Conservation (phyloP, 192 early-diverging fungal genomes). For the Powellomyces hirtus region DNA sequence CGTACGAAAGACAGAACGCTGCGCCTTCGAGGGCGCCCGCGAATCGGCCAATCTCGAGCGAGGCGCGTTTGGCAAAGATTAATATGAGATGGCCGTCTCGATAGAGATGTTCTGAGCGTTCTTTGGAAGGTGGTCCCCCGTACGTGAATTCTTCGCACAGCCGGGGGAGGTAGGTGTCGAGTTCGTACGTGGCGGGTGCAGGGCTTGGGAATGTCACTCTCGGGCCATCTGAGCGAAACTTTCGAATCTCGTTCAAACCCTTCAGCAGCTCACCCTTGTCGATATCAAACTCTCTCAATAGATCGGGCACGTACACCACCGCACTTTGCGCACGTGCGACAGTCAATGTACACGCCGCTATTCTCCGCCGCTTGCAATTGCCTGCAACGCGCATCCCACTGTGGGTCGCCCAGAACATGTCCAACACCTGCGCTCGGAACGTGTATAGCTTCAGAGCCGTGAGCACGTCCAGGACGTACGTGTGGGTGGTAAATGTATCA, state of each 20-base stretch:
- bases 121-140: background rate
- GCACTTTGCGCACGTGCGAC: background rate
- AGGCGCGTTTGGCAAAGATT: background rate
- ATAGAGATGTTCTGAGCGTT: no score
- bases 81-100: background rate
- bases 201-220: background rate
- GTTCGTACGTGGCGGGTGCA: background rate
- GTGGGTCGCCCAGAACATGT: background rate
- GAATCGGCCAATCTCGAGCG: background rate
- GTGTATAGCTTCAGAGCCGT: background rate
- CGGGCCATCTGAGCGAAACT: no score
- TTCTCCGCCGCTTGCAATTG: no score
- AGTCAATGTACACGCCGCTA: background rate
- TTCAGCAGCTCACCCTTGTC: background rate
- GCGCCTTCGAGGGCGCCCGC: background rate
- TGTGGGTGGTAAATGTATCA: background rate
- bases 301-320: background rate
- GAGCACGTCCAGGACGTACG: background rate
- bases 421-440: background rate
- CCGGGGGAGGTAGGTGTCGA: background rate
- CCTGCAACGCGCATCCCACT: no score
- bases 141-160: background rate
- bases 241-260: no score
- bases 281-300: background rate
- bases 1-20: conserved; percentile 2